A percentile compares a stretch with the other conserved stretches of the same genome.
Evolutionary conservation across 352 stramenopile species (phyloP).

Genomic region (Pythium vanterpoolii): DNA sequence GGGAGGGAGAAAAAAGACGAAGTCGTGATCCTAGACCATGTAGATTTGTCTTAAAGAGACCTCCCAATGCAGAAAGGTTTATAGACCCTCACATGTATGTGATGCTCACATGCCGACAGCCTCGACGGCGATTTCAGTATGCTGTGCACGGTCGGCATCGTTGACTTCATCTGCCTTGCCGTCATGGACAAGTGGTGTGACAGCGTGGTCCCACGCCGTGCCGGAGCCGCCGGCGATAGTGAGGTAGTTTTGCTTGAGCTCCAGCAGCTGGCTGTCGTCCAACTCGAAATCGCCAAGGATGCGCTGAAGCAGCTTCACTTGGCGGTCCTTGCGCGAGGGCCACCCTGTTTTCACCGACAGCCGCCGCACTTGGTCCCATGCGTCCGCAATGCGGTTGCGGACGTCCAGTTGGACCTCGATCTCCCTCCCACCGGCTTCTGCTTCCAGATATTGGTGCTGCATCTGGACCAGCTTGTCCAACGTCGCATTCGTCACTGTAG

Average conservation of each 20-base stretch:
- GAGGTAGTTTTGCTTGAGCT: conserved; percentile 44
- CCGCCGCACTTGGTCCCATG: conserved; percentile 42
- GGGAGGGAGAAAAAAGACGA: not conserved
- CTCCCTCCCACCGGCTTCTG: not conserved
- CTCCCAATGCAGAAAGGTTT: not conserved
- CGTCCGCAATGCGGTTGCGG: conserved; percentile 43
- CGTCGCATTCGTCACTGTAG: conserved; percentile 36
- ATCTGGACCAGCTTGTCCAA: conserved; percentile 22
- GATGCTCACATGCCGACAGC: not conserved
- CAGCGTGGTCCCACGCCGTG: conserved; percentile 31
- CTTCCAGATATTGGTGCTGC: not conserved
- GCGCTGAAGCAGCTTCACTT: conserved; percentile 28
- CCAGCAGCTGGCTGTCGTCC: conserved; percentile 24
- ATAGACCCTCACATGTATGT: too few species aligned
- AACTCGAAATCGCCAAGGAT: conserved; percentile 20
- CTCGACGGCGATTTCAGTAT: not conserved
- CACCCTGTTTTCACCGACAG: conserved; percentile 35
- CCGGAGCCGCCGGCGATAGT: conserved; percentile 32
- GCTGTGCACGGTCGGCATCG: not conserved
- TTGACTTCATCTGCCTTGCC: not conserved
- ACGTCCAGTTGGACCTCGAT: conserved; percentile 25
- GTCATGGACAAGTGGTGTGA: not conserved
- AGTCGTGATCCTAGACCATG: not conserved
- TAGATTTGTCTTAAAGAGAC: not conserved
- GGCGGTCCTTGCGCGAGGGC: conserved; percentile 42